phyloP scores from a whole-genome alignment of 1,284 basidiomycete genomes.

The Puccinia novopanici region DNA sequence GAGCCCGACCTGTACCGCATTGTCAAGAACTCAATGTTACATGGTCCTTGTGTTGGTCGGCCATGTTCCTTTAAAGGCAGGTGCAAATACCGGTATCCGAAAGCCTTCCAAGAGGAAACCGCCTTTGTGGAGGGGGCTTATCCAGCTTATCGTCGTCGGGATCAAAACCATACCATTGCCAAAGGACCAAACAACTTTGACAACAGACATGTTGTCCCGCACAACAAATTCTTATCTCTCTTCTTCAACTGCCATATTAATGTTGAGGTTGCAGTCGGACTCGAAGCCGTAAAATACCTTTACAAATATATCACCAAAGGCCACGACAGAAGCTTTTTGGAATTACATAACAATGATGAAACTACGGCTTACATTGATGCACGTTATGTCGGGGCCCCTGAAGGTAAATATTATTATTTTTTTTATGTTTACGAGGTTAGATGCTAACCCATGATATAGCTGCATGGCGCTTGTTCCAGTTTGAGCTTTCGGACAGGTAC shows the following conservation, averaged over 20 bases:
- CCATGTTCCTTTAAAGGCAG: slow-evolving; percentile 61
- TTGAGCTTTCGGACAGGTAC: too few relatives aligned
- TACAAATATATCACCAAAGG: slow-evolving; percentile 44
- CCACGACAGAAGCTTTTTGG: too few relatives aligned
- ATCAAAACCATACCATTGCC: background rate
- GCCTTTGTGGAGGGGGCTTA: slow-evolving; percentile 60
- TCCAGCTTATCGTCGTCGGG: background rate
- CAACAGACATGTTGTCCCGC: slow-evolving; percentile 20
- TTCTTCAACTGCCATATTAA: slow-evolving; percentile 29
- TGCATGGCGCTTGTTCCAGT: too few relatives aligned
- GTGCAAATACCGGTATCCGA: slow-evolving; percentile 63
- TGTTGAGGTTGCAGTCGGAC: slow-evolving; percentile 14
- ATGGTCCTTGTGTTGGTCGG: slow-evolving; percentile 61
- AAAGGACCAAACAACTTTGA: background rate
- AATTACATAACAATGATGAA: slow-evolving; percentile 1
- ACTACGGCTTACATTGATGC: background rate
- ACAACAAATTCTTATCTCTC: background rate
- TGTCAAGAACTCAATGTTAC: slow-evolving; percentile 61
- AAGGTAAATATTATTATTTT: too few relatives aligned
- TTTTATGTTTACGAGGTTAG: too few relatives aligned
- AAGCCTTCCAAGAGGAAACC: slow-evolving; percentile 60
- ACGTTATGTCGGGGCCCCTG: too few relatives aligned
- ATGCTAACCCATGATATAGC: too few relatives aligned
- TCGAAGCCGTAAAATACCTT: slow-evolving; percentile 27
- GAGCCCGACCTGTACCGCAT: slow-evolving; percentile 61